Evolutionary conservation across 2,329 filamentous ascomycete genomes (phyloP), one percentile per base, ranked within the genome.

Genomic region (Cladophialophora yegresii): DNA sequence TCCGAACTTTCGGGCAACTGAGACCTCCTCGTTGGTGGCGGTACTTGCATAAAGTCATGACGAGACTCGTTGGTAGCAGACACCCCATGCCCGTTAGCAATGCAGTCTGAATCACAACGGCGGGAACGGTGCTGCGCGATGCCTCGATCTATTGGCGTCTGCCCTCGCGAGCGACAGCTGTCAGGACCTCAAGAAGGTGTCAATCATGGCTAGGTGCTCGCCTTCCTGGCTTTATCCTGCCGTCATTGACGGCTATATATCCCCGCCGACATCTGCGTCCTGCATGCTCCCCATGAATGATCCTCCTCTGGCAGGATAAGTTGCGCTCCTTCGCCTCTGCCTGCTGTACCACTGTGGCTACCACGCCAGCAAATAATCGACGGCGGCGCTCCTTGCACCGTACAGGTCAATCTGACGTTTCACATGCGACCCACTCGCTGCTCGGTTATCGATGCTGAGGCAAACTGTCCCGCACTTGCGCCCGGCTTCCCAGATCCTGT

Each of bases 391-490:
- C 13, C 7, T 50, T 50, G 20, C 23, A 20, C 26, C 10, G 47
- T 5, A 13, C 20, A 16, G 1, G 20, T 28, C 10, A 13, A 28
- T 50, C 6, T 26, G 47, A 50, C 47, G 23, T 50, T 22, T 50
- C 47, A 50, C 22, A 50, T 26, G 22, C 22, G 47, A 50, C 47
- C 47, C 47, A 26, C 47, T 26, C 1, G 23, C 47, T 50, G 22
- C 10, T 50, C 47, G 47, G 47, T 50, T 54, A 54, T 54, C 51
- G 51, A 54, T 28, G 51, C 28, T 54, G 51, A 54, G 51, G 51
- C 51, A 54, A 30, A 32, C 33, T 54, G 4, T 54, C 51, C 51
- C 51, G 28, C 51, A 33, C 28, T 33, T 54, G 51, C n/a, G 16
- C 23, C 26, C 9, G 51, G 8, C 23, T 28, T 54, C 51, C 28